phyloP scores from a whole-genome alignment of 371 early-diverging fungal species.

The Gilbertella persicaria region DNA sequence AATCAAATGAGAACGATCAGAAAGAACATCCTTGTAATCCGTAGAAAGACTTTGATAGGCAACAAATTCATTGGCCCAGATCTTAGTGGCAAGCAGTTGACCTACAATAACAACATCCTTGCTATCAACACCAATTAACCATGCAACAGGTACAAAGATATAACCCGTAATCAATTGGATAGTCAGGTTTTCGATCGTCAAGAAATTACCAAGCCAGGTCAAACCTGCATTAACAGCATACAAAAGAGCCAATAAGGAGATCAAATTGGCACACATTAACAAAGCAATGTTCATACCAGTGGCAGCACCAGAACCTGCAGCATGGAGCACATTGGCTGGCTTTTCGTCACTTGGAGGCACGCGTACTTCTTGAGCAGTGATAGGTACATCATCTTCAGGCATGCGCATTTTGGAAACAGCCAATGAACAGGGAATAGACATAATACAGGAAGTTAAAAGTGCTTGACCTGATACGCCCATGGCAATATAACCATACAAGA shows the following conservation, averaged over 20 bases:
- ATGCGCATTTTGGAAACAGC: slow-evolving; percentile 78
- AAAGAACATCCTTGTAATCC: slow-evolving; percentile 26
- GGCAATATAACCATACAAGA: slow-evolving; percentile 73
- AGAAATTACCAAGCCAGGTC: slow-evolving; percentile 74
- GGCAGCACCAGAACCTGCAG: slow-evolving; percentile 85
- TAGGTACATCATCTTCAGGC: slow-evolving; percentile 78
- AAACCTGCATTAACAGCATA: slow-evolving; percentile 69
- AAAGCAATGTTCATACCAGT: slow-evolving; percentile 78
- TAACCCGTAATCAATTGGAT: slow-evolving; percentile 75
- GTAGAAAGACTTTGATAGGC: slow-evolving; percentile 67
- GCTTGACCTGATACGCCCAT: slow-evolving; percentile 70
- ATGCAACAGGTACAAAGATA: slow-evolving; percentile 77
- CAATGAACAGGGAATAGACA: slow-evolving; percentile 90
- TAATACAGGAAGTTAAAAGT: slow-evolving; percentile 83
- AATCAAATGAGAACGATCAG: slow-evolving; percentile 53
- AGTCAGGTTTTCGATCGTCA: slow-evolving; percentile 63
- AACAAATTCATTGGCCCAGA: slow-evolving; percentile 90
- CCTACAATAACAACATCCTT: slow-evolving; percentile 65
- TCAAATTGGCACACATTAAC: slow-evolving; percentile 74
- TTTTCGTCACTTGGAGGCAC: slow-evolving; percentile 61
- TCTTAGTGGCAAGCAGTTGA: slow-evolving; percentile 82
- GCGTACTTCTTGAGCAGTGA: slow-evolving; percentile 70
- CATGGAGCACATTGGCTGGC: slow-evolving; percentile 79
- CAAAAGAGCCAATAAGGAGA: slow-evolving; percentile 77
- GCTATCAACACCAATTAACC: slow-evolving; percentile 80